Base-by-base conservation (phyloP, 2,329 filamentous ascomycete species). In the Ceratocystiopsis minuta region DNA sequence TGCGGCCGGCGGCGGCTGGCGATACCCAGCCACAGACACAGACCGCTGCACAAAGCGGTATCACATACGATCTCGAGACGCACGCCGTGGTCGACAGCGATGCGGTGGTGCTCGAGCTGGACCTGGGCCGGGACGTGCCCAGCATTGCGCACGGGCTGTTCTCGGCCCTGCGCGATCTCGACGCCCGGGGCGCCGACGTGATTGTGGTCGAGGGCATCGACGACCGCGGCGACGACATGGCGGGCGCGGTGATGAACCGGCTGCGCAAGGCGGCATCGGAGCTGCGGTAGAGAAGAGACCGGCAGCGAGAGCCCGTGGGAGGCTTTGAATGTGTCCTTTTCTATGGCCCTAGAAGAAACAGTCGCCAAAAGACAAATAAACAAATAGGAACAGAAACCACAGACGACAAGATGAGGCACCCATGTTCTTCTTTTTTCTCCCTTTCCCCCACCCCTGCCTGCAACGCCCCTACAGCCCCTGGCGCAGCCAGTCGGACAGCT, bases 151-250 rank as follows among this genome's bases (percentile, higher is more conserved):
- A 87, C 51, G 82, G 83, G 0, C 65, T 98, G 14, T 98, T 98
- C 57, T 83, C 84, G 13, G 83, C 85, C 2, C 64, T 98, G 42
- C 70, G 90, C 41, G 82, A 87, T 50, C 69, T 98, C 48, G 90
- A 98, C 57, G 73, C 78, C 52, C 68, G 75, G 47, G 72, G 76
- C 28, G 85, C 85, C 4, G 78, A 90, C 54, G 67, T 80, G 16
- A 95, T 98, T 41, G 82, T 87, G 51, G 84, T 96, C 12, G 90
- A 98, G 57, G 88, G 88, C 3, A 81, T 95, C 44, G 67, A 75
- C 46, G 80, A 82, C 45, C 75, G 80, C 45, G 77, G 80, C 31
- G 82, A 90, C 55, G 82, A 90, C 55, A 78, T 90, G 51, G 85
- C 86, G 16, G 83, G 84, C 18, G 90, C 82, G 18, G 77, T 88